Base-by-base conservation (phyloP, 148 eudicot species). In the Rhododendron kiyosumense region DNA sequence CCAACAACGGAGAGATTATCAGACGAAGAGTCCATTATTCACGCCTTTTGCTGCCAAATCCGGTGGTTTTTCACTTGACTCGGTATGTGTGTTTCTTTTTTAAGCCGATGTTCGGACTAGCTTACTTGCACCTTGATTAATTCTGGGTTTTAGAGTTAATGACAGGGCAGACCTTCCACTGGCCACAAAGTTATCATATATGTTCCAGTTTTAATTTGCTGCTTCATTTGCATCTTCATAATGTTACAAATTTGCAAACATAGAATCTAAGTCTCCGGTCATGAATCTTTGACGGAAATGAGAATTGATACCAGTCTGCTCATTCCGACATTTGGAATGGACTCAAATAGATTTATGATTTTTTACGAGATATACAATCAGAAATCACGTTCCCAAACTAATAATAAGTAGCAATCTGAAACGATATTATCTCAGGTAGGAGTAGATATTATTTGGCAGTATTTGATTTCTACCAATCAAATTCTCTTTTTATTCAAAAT, bases 1-100 rank as follows among this genome's bases (percentile, higher is more conserved):
- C 32, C 30, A 18, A 54, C 1, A 54, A 49, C 45, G 36, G 74
- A 20, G 52, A 36, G 61, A 80, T 15, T 67, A 22, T 26, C 78
- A 26, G 0, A 79, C 54, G 79, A 65, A 82, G 22, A 79, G 67
- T 49, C 83, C 14, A 38, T 61, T 88, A 32, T 61, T 88, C 81
- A 85, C 69, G 18, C 17, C 87, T 45, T 86, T 32, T 32, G 95
- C 95, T 34, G 83, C 93, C 43, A 95, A 93, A 82, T 88, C 89
- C 43, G 89, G 92, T 48, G 93, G 92, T 45, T 90, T 92, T 84
- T 87, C 94, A 69, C 84, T 94, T 12, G 88, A 89, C 61, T 88
- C 95, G 46, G 98, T 95, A 85, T 7, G 93, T 71, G 32, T 24
- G 7, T 17, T 18, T 54, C 0, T 54, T 54, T 17, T 3, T 0